Percentiles rank a stretch among this genome's conserved stretches.
phyloP scores from a whole-genome alignment of 495 filamentous ascomycete genomes.

The Xylaria nigripes region DNA sequence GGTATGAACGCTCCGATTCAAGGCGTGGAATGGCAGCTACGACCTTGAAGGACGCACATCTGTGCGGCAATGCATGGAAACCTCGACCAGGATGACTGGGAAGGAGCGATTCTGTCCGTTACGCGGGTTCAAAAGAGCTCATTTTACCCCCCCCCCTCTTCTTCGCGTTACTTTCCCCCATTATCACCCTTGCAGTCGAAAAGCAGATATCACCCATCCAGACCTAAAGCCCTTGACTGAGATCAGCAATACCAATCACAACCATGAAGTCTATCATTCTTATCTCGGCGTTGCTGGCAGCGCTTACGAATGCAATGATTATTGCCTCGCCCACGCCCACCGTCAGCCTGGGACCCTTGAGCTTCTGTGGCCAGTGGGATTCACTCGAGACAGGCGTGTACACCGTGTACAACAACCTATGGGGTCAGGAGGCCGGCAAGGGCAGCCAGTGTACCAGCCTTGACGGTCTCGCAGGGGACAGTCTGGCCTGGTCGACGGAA shows the following conservation, averaged over 20 bases:
- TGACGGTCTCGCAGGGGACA: slow-evolving; percentile 35
- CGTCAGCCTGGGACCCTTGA: slow-evolving; percentile 34
- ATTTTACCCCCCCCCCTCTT: too few relatives aligned
- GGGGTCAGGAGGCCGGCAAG: slow-evolving; percentile 38
- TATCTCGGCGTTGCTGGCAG: slow-evolving; percentile 21
- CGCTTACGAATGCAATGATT: slow-evolving; percentile 30
- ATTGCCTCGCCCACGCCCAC: slow-evolving; percentile 35
- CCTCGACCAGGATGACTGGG: too few relatives aligned
- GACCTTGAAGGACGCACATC: too few relatives aligned
- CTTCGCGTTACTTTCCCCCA: background rate
- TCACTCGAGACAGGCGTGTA: slow-evolving; percentile 37
- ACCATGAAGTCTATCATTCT: slow-evolving; percentile 12
- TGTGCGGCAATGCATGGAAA: background rate
- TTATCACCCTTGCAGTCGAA: background rate
- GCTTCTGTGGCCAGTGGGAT: slow-evolving; percentile 45
- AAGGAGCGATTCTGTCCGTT: slow-evolving; percentile 3
- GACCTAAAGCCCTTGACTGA: background rate
- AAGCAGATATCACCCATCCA: background rate
- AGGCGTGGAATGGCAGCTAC: too few relatives aligned
- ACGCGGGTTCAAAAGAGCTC: background rate
- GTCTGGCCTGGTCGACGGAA: slow-evolving; percentile 47
- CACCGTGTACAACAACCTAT: slow-evolving; percentile 49
- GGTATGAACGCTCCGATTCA: too few relatives aligned
- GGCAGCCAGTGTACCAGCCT: slow-evolving; percentile 53
- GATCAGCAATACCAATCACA: background rate